Base-by-base conservation (phyloP, 306 rosid genomes). In the Nissolia schottii region DNA sequence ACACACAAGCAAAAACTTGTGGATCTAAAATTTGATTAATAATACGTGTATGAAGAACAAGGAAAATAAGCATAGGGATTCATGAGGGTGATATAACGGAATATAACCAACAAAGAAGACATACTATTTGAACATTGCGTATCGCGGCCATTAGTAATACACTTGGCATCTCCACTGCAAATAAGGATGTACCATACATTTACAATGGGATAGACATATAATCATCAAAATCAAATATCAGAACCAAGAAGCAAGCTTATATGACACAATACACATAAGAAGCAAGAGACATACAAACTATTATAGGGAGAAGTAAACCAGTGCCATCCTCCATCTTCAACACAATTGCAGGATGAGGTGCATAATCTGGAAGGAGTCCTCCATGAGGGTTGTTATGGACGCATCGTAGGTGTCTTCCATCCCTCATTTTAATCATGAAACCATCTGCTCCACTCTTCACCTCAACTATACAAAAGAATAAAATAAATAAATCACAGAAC, bases 131-230 rank as follows among this genome's bases (percentile, higher is more conserved):
- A 84, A 86, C 93, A 70, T 88, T 84, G 83, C 93, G 91, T 74
- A 90, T 45, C 34, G 96, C 93, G 31, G 93, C 96, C 96, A 86
- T 79, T 16, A 90, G 89, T 74, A 90, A 83, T 58, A 86, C 93
- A 15, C 93, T 90, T 2, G 96, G 96, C 96, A 90, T 88, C 77
- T 90, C 96, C 96, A 87, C 96, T 90, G 87, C 76, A 74, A 81
- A 64, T 22, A 63, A 56, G 61, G 73, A 40, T 69, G 80, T 65
- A 65, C 50, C 61, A 71, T 45, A 67, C 29, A 24, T 43, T 77
- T 73, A 50, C 66, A 73, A 67, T 28, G 14, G 38, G 7, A 57
- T 13, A 71, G 64, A 41, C 40, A 71, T 43, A 20, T 8, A 71
- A 45, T 15, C 23, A 56, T 63, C 59, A 50, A 46, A 9, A 31